phyloP scores from a whole-genome alignment of 108 stramenopile species.

The Epithemia pelagica region DNA sequence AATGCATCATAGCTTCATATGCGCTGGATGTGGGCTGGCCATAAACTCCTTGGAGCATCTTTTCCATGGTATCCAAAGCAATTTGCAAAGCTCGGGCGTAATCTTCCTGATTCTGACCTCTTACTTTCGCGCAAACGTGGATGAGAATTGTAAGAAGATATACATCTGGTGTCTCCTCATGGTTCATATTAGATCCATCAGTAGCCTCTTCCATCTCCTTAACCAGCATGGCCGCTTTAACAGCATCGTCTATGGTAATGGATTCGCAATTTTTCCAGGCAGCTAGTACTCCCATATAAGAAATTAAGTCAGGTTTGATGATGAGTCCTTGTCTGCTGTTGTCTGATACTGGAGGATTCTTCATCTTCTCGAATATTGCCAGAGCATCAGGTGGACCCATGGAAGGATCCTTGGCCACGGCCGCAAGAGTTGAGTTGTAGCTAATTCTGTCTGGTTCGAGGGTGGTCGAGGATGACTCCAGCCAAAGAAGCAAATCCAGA shows the following conservation, averaged over 20 bases:
- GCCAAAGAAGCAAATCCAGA: slow-evolving; percentile 38
- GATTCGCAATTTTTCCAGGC: slow-evolving; percentile 25
- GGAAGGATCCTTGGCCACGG: slow-evolving; percentile 17
- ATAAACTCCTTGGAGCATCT: not conserved
- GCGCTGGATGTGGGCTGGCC: not conserved
- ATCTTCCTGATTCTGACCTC: not conserved
- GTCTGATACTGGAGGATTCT: slow-evolving; percentile 1
- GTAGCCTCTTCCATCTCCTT: not conserved
- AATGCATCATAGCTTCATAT: not conserved
- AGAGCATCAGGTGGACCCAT: not conserved
- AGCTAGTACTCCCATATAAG: slow-evolving; percentile 54
- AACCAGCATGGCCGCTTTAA: not conserved
- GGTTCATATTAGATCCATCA: not conserved
- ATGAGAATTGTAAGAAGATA: not conserved
- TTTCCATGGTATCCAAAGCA: not conserved
- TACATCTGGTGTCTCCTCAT: not conserved
- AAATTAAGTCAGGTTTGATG: slow-evolving; percentile 44
- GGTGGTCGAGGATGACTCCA: slow-evolving; percentile 27
- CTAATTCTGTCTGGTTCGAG: slow-evolving; percentile 48
- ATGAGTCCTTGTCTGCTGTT: slow-evolving; percentile 15
- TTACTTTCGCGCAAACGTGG: not conserved
- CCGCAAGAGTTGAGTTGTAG: slow-evolving; percentile 59
- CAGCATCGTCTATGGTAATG: not conserved
- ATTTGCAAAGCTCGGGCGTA: not conserved
- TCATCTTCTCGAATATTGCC: slow-evolving; percentile 2